These are phyloP conservation scores for Claviceps africana DNA, from an alignment of 2,329 filamentous ascomycete species.

Conservation along the genomic window DNA sequence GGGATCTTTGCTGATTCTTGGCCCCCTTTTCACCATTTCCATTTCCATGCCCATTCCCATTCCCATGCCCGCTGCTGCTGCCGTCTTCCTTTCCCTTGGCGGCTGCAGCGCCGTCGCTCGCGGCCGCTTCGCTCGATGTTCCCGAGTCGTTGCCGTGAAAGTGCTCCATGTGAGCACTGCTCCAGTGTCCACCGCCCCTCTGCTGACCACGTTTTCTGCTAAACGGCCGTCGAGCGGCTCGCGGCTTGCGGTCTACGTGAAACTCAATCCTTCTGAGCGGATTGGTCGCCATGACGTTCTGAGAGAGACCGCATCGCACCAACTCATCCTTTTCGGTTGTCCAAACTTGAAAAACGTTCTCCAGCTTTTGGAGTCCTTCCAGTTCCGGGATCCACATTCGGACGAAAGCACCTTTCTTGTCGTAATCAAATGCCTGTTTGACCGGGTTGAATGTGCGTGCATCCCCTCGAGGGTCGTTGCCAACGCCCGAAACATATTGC, in stretches of 20 bases:
- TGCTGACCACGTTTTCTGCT: constrained; percentile 12
- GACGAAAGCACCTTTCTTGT: constrained; percentile 54
- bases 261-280: constrained; percentile 55
- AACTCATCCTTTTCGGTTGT: constrained; percentile 46
- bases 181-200: constrained; percentile 10
- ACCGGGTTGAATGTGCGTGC: constrained; percentile 69
- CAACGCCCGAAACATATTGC: constrained; percentile 70
- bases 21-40: background rate
- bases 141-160: background rate
- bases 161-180: constrained; percentile 2
- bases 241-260: constrained; percentile 36
- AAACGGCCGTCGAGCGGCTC: constrained; percentile 11
- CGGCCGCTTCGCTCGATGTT: background rate
- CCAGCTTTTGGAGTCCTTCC: constrained; percentile 33
- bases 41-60: too few species aligned
- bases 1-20: background rate
- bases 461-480: constrained; percentile 61
- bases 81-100: background rate
- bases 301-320: constrained; percentile 38
- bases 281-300: constrained; percentile 50
- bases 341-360: constrained; percentile 58
- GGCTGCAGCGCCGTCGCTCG: background rate
- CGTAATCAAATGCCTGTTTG: constrained; percentile 69
- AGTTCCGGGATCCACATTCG: constrained; percentile 62
- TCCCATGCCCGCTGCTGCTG: background rate